Evolutionary conservation across 352 stramenopile genomes (phyloP), one percentile per base, ranked within the genome.

Genomic region (Aphanomyces invadans): DNA sequence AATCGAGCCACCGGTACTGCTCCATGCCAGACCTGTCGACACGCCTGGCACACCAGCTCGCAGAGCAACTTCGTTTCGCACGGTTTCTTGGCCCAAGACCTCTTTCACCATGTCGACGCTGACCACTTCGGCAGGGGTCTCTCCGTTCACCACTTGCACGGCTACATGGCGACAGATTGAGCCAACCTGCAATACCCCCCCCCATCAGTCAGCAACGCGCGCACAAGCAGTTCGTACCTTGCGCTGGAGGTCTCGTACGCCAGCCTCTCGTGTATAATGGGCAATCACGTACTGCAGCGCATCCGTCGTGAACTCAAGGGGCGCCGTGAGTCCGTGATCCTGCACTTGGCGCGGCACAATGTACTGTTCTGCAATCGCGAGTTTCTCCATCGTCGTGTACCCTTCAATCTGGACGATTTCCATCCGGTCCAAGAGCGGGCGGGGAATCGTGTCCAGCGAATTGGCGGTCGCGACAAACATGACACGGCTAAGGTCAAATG

Each of bases 401-500:
- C 83, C 82, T 38, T 73, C 82, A 29, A 94, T 73, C 51, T 92
- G 78, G 32, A 95, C 89, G 7, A 95, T 71, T 54, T 94, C 85
- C 85, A 94, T 94, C 21, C 85, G 80, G 45, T 95, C 81, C 5
- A 91, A 74, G n/a, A 94, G 70, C 9, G 85, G 83, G 0, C 72
- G 70, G 19, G 80, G 85, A 33, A 94, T 93, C 0, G 79, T 92
- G 2, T 90, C 79, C 36, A 92, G 71, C 54, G 76, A 87, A 68
- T 95, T 95, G 19, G 85, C 83, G 3, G 84, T 95, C n/a, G 85
- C 85, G 52, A 92, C 75, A 66, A 95, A 95, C 64, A 92, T 66
- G 15, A 86, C 83, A 62, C 78, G 84, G 68, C 80, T 92, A n/a
- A 95, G 71, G 61, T 95, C 85, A 62, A 93, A 93, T n/a, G 86